Conservation (phyloP, 2,329 filamentous ascomycete species). For the Pseudogymnoascus sp. region DNA sequence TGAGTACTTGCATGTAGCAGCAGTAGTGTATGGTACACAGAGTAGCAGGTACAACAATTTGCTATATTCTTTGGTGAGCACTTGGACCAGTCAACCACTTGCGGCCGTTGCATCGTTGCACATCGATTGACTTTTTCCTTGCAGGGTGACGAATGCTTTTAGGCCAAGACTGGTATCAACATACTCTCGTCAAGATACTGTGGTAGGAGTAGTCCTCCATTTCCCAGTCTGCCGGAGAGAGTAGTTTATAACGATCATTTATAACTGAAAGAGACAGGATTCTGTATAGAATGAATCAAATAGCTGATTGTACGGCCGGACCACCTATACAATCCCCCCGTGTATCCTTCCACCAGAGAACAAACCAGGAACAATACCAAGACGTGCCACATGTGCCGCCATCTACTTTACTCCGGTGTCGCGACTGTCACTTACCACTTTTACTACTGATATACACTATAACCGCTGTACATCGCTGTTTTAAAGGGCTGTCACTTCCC, state of each 20-base stretch:
- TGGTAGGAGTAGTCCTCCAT: neutral
- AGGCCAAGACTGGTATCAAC: neutral
- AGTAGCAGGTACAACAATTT: neutral
- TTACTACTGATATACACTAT: neutral
- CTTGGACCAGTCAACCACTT: neutral
- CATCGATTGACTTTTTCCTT: neutral
- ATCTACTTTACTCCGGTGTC: neutral
- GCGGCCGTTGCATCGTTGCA: neutral
- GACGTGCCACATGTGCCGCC: neutral
- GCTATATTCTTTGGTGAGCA: neutral
- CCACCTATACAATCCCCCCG: neutral
- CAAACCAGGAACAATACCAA: constrained; percentile 1
- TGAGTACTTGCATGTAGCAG: neutral
- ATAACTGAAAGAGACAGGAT: neutral
- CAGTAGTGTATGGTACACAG: neutral
- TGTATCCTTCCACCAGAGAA: neutral
- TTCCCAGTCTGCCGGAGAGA: neutral
- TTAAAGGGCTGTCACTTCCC: neutral
- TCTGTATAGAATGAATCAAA: neutral
- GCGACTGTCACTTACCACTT: neutral
- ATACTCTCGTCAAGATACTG: neutral
- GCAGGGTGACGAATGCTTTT: neutral
- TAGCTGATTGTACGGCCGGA: neutral
- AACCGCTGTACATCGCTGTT: neutral
- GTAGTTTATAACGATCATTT: neutral